phyloP scores from a whole-genome alignment of 257 asterid genomes.

The Ilex asprella region DNA sequence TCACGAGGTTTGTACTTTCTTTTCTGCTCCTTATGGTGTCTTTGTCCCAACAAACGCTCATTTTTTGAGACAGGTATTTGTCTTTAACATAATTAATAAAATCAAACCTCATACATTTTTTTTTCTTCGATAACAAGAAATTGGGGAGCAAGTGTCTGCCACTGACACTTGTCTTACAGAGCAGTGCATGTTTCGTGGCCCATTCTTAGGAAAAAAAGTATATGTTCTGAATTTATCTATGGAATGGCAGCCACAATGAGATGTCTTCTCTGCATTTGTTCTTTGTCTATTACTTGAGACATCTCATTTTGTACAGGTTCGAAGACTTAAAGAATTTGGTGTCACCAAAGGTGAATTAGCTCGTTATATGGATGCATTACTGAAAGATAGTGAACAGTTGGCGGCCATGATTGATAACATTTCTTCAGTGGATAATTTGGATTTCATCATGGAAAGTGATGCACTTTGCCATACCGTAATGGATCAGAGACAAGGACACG shows the following conservation, averaged over 20 bases:
- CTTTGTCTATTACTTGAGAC: constrained; percentile 9
- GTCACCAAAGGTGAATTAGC: constrained; percentile 96
- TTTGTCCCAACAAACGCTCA: too few species aligned
- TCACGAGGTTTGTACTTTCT: constrained; percentile 68
- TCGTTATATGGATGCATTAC: constrained; percentile 89
- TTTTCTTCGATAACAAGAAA: too few species aligned
- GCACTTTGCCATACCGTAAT: constrained; percentile 93
- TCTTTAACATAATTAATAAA: too few species aligned
- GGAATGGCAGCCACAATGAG: background rate
- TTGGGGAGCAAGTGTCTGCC: too few species aligned
- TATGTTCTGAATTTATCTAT: background rate
- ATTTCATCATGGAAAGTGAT: constrained; percentile 95
- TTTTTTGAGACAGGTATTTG: too few species aligned
- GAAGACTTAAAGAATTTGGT: constrained; percentile 97
- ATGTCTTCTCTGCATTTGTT: constrained; percentile 6
- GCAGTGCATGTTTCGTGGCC: too few species aligned
- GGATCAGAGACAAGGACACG: constrained; percentile 99
- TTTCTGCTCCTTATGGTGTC: background rate
- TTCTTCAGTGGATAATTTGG: constrained; percentile 95
- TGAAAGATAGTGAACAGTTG: constrained; percentile 94
- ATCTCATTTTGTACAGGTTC: constrained; percentile 47
- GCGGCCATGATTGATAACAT: constrained; percentile 99
- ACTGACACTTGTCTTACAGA: too few species aligned
- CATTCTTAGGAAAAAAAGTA: too few species aligned
- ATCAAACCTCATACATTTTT: too few species aligned